Base-by-base conservation (phyloP, 495 filamentous ascomycete species). In the Tetracladium setigerum region DNA sequence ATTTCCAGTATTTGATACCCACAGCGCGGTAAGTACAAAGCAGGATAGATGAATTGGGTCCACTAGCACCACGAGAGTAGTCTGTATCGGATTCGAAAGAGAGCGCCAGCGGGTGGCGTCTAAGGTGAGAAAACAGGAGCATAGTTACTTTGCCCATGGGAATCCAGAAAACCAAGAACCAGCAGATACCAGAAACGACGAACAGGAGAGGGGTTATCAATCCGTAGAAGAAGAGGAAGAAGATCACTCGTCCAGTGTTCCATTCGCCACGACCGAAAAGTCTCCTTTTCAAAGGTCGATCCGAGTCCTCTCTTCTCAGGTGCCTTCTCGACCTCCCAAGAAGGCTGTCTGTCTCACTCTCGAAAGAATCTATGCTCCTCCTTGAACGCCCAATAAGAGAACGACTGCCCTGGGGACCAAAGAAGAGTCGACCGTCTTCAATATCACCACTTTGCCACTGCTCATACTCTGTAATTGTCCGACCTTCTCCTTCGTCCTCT, bases 381-480 rank as follows among this genome's bases (percentile, higher is more conserved):
- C 92, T 79, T 53, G 89, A 84, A 30, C 87, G 81, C n/a, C 92
- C 92, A 34, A 98, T 68, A 41, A 98, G 80, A 10, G 88, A 90
- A 50, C 88, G 77, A 45, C 68, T 67, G 46, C 79, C 81, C 51
- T 78, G 78, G 13, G 92, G 92, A 5, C 92, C 94, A 62, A 99
- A 99, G 71, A 97, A 97, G 8, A 96, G 77, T 12, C 90, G 74
- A 4, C 92, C 92, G 65, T 95, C 87, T 64, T 99, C 92, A 31
- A 99, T 69, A 61, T 99, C 92, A 32, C 92, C 92, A 56, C 83
- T 95, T 62, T 99, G 92, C 92, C 92, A 99, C 62, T 95, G 90
- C 62, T 97, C 92, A 64, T 99, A 99, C 66, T 99, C 92, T 60
- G 87, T 95, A 62, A 99, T 96, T 64, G 89, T 97, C 57, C 92